Evolutionary conservation across 345 rosid genomes (phyloP), one percentile per base, ranked within the genome.

Genomic region (Firmiana major): DNA sequence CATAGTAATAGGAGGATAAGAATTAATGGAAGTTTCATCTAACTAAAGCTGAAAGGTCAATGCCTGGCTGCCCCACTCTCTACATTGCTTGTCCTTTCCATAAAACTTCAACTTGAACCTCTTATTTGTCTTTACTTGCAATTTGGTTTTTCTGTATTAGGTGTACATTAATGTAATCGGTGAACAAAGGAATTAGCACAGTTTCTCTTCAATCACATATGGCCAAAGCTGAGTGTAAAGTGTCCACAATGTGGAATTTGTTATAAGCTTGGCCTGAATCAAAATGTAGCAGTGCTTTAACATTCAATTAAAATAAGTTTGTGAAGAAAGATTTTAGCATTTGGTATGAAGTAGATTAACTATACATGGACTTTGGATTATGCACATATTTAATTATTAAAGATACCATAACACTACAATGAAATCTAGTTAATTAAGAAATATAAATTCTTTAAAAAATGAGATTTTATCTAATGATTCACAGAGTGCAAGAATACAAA

Each of bases 141-240:
- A 10, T 22, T 22, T 22, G 31, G 34, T 10, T 19, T 65, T 58
- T 57, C 13, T 9, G 62, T 22, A 57, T 57, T 57, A 21, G 3
- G 5, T 22, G 31, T 22, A 9, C 62, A 21, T 21, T 21, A 57
- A 57, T 21, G 31, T 97, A 62, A 81, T 96, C 83, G 78, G 93
- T 3, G 94, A 89, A 63, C 6, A 91, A 88, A 4, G 92, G 96
- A 42, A 86, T 67, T 7, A 89, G 87, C 81, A 89, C 86, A 40
- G 84, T 90, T 58, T 9, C 16, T 9, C 31, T 24, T 58, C 16
- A 58, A 58, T 22, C 63, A 58, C 34, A 58, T 24, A 10, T 22
- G 9, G 34, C 7, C 31, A 24, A 22, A 58, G 10, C 3, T 0
- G 34, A 31, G 11, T 59, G 7, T 21, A 9, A 58, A 58, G 24